Base-by-base conservation (phyloP, 768 basidiomycete genomes). In the Gymnopilus junonius region DNA sequence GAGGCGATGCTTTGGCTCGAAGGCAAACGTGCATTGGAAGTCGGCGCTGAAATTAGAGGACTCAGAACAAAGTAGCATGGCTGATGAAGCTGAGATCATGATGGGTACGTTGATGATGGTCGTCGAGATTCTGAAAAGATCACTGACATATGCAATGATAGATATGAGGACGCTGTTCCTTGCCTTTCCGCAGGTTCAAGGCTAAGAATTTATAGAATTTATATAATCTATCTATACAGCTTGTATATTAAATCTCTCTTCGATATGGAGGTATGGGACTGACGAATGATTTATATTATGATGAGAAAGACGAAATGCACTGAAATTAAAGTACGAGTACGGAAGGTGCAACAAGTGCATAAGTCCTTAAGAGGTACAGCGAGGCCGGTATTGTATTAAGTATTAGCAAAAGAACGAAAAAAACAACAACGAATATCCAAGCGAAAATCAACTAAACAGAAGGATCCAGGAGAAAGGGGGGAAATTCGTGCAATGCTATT, bases 1-100 rank as follows among this genome's bases (percentile, higher is more conserved):
- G 94, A 94, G 72, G 88, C 91, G 6, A 95, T 95, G 92, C 75
- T 87, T 25, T 95, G 92, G 88, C 76, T 95, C 23, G 93, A 94
- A 73, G 92, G 89, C 0, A 85, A 84, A 62, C 80, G 93, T 5
- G 87, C 91, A 2, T 77, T 93, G 7, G 87, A 89, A 70, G 75
- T 91, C 45, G 91, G 91, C 3, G 82, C 83, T 32, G 86, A 88
- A 68, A 91, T 94, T 32, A 69, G 79, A 43, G 76, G 57, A 37
- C 20, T 62, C 29, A 57, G 61, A 21, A 64, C 58, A 10, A 55
- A 58, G 23, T 60, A 45, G 21, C 17, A 55, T 21, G 2, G 40
- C 15, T 32, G 8, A 4, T 54, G 34, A 37, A 3, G 50, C 29
- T 48, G 37, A 3, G 35, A 42, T 42, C 40, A 5, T 42, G 4